These are phyloP conservation scores for Ruellia speciosa DNA, from an alignment of 305 asterid genomes.

Conservation along the genomic window DNA sequence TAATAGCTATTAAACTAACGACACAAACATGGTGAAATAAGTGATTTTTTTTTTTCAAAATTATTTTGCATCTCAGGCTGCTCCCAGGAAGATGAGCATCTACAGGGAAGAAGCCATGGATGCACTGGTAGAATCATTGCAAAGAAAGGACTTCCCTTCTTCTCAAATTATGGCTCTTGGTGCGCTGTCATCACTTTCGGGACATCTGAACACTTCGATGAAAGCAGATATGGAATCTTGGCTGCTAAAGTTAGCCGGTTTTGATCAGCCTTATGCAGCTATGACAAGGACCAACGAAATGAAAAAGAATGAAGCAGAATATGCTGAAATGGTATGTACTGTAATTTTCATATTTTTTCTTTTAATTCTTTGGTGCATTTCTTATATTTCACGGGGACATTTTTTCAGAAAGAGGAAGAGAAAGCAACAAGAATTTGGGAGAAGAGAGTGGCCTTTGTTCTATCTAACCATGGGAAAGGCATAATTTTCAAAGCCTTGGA, in stretches of 20 bases:
- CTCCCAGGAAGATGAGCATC: slow-evolving; percentile 79
- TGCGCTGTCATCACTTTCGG: slow-evolving; percentile 50
- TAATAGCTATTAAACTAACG: not conserved
- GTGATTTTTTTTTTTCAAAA: slow-evolving; percentile 3
- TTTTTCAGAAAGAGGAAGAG: slow-evolving; percentile 57
- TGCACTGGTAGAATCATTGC: slow-evolving; percentile 57
- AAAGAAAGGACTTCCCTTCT: slow-evolving; percentile 57
- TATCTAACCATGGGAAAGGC: slow-evolving; percentile 69
- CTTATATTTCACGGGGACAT: not conserved
- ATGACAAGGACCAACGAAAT: slow-evolving; percentile 34
- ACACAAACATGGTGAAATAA: not conserved
- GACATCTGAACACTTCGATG: slow-evolving; percentile 38
- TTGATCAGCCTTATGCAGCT: slow-evolving; percentile 38
- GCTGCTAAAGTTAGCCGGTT: slow-evolving; percentile 65
- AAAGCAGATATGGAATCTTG: slow-evolving; percentile 52
- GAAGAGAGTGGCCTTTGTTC: slow-evolving; percentile 59
- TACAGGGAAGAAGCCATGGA: slow-evolving; percentile 84
- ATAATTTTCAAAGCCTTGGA: slow-evolving; percentile 55
- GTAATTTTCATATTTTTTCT: not conserved
- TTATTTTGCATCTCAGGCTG: slow-evolving; percentile 29
- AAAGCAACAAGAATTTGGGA: slow-evolving; percentile 66
- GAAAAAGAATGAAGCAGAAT: slow-evolving; percentile 28
- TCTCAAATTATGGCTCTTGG: slow-evolving; percentile 59
- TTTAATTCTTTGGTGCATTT: not conserved
- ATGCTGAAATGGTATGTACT: slow-evolving; percentile 34